These are phyloP conservation scores for Kalmusia sp. DNA, from an alignment of 2,329 filamentous ascomycete genomes.

Conservation along the genomic window DNA sequence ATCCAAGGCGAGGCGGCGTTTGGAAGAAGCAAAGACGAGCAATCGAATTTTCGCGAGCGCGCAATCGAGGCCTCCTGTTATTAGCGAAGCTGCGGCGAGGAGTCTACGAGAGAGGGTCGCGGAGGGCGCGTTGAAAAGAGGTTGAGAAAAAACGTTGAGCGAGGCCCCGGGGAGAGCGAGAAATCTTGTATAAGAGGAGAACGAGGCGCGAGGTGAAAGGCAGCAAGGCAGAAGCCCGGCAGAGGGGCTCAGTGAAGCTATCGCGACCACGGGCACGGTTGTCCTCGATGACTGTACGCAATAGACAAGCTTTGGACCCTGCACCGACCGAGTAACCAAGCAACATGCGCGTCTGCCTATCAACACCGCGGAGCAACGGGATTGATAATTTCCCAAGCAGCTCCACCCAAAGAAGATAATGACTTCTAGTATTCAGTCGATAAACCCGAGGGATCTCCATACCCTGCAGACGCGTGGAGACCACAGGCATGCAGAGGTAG, in stretches of 20 bases:
- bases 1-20: slow-evolving; percentile 2
- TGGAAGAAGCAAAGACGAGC: background rate
- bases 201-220: slow-evolving; percentile 3
- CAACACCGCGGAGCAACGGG: too few species aligned
- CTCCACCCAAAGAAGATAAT: too few species aligned
- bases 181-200: background rate
- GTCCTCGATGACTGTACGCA: slow-evolving; percentile 2
- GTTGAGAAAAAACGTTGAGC: background rate
- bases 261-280: slow-evolving; percentile 23
- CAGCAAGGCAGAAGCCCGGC: background rate
- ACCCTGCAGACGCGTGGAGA: too few species aligned
- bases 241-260: slow-evolving; percentile 16
- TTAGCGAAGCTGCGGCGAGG: background rate
- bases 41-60: background rate
- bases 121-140: background rate
- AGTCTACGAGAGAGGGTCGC: background rate
- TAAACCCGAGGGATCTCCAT: too few species aligned
- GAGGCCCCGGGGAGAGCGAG: background rate
- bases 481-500: too few species aligned
- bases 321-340: background rate
- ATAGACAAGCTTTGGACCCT: slow-evolving; percentile 10
- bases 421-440: too few species aligned
- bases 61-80: background rate
- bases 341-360: background rate
- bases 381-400: too few species aligned